Evolutionary conservation across 2,329 filamentous ascomycete genomes (phyloP), one percentile per base, ranked within the genome.

Genomic region (Cercospora citrullina): DNA sequence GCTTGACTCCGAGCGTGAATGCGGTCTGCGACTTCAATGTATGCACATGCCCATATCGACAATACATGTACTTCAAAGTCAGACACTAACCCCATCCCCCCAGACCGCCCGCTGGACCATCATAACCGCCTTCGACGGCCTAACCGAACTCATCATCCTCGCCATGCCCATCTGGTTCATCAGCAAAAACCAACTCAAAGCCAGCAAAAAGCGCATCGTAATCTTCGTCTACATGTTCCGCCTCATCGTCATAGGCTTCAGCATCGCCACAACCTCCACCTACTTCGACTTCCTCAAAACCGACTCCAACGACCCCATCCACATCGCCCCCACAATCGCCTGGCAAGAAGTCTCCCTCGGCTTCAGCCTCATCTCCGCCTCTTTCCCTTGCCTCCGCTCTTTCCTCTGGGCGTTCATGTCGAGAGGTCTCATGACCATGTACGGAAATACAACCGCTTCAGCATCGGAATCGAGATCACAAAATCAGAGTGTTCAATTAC

Each of bases 391-490:
- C 51, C 63, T 75, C 8, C 65, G 72, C 36, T 63, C 68, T n/a
- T 75, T 75, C 67, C 65, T 74, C 42, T 71, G 70, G 68, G 71
- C 69, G n/a, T 74, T 72, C 67, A 72, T 72, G 71, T 71, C 69
- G 5, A 23, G 69, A 31, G 68, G 71, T 18, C 55, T 73, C 8
- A 64, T 71, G 65, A 72, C 70, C 8, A 72, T 72, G 70, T 73
- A 73, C 68, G 71, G 71, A 55, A 72, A 72, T 36, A 72, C 71
- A 6, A 72, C 64, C 1, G 61, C 61, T 53, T 58, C 58, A 4
- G 63, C 64, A 45, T 70, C 68, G 10, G 58, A 60, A 14, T 57
- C 39, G 5, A 23, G 63, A 59, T 69, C 65, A 7, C 68, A 66
- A 2, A 61, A 45, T n/a, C 59, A 64, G 9, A 70, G 68, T 57